These are phyloP conservation scores for Phytopythium aichiense DNA, from an alignment of 352 stramenopile species.

Conservation along the genomic window DNA sequence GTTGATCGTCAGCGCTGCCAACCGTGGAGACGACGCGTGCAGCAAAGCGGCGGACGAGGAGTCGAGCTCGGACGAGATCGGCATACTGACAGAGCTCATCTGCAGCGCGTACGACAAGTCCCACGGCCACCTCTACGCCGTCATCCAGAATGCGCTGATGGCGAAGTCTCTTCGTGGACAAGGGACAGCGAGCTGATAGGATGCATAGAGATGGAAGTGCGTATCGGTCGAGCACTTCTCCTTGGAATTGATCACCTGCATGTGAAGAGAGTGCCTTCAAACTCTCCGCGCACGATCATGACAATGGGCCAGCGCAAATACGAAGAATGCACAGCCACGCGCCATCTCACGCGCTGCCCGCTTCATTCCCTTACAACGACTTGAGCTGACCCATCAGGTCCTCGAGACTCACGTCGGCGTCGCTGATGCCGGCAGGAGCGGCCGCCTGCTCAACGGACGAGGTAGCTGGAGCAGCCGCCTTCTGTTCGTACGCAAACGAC, in stretches of 20 bases:
- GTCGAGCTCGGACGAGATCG: constrained; percentile 13
- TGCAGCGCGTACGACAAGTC: constrained; percentile 20
- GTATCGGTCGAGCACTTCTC: background rate
- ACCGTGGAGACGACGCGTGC: background rate
- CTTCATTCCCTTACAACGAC: constrained; percentile 35
- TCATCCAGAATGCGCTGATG: constrained; percentile 38
- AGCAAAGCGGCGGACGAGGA: background rate
- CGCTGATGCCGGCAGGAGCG: constrained; percentile 12
- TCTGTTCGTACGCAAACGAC: constrained; percentile 59
- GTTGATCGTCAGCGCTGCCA: background rate
- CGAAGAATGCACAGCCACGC: background rate
- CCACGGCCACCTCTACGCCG: constrained; percentile 17
- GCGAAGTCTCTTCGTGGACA: constrained; percentile 3
- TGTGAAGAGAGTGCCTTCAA: too few species aligned
- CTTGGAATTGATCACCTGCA: too few species aligned
- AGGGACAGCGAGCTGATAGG: background rate
- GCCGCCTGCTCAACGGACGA: constrained; percentile 17
- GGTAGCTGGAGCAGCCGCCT: constrained; percentile 3
- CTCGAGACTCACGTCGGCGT: constrained; percentile 58
- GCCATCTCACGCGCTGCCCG: background rate
- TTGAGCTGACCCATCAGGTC: constrained; percentile 81
- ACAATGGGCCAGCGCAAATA: too few species aligned
- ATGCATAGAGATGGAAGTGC: constrained; percentile 1
- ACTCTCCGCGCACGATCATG: too few species aligned
- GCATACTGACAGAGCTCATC: constrained; percentile 31